Base-by-base conservation (phyloP, 768 basidiomycete species). In the Cystobasidiopsis lactophilus region DNA sequence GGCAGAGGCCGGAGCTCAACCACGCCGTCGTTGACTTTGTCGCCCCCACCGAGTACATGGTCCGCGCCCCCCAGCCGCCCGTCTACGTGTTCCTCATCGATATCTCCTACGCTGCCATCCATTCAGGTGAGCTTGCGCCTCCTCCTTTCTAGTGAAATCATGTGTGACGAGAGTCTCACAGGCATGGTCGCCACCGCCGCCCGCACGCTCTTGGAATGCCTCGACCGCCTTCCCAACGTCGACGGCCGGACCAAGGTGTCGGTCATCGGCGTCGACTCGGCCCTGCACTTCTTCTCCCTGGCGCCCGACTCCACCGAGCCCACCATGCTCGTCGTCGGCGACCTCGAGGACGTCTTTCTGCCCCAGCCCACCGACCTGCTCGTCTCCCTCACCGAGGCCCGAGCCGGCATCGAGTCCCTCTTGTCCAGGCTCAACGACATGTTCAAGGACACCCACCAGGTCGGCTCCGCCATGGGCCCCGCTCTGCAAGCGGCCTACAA, bases 171-270 rank as follows among this genome's bases (percentile, higher is more conserved):
- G 9, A 35, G 33, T 13, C 48, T 29, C 45, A 23, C 55, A 82
- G 88, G 89, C 41, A 96, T 98, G 91, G 85, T 96, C 45, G 93
- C 93, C 14, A 95, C 89, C 54, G 93, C 93, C 19, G 93, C 88
- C 5, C 78, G 91, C 40, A 91, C 93, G 1, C 85, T 98, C 60
- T 73, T 95, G 45, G 93, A 96, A 68, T 89, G 80, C 61, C 72
- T 98, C 55, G 89, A 91, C 59, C 80, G 86, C 51, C 78, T 98
- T 56, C 93, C 93, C 16, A 89, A 98, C 66, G 85, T 85, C 53
- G 89, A 93, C 61, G 74, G 78, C 52, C 73, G 93, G 56, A 93
- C 88, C 46, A 93, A 91, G 68, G 74, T 95, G 45, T 80, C 85
- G 14, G 76, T 98, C 59, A 77, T 98, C 62, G 85, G 82, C 52